Evolutionary conservation across 352 stramenopile species (phyloP).

Genomic region (Phytophthora nicotianae): DNA sequence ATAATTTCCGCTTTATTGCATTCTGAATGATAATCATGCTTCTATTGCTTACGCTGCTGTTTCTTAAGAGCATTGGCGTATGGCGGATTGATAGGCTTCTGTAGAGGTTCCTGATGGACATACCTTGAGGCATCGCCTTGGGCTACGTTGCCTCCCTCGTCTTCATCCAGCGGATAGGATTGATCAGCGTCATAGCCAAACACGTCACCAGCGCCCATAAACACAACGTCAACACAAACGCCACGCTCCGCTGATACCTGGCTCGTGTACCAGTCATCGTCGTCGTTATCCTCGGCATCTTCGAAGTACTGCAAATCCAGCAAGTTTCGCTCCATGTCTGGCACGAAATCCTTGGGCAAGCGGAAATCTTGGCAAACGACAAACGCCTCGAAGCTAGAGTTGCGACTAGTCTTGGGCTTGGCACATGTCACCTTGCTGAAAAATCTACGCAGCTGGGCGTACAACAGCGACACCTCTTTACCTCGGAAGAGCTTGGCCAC

Average conservation of each 20-base stretch:
- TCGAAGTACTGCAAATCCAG: slow-evolving; percentile 73
- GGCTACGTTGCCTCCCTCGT: slow-evolving; percentile 2
- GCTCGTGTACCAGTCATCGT: slow-evolving; percentile 34
- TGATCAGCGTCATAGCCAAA: slow-evolving; percentile 85
- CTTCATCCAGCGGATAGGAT: slow-evolving; percentile 77
- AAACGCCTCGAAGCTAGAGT: slow-evolving; percentile 87
- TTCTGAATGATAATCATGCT: slow-evolving; percentile 11
- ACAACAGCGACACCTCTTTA: slow-evolving; percentile 80
- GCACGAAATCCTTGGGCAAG: slow-evolving; percentile 51
- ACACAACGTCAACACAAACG: slow-evolving; percentile 65
- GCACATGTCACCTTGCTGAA: slow-evolving; percentile 78
- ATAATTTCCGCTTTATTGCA: slow-evolving; percentile 17
- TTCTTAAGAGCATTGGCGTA: slow-evolving; percentile 81
- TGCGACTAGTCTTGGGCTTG: slow-evolving; percentile 86
- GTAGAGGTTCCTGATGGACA: slow-evolving; percentile 75
- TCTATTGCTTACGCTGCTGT: slow-evolving; percentile 37
- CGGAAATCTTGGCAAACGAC: slow-evolving; percentile 76
- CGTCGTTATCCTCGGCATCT: slow-evolving; percentile 42
- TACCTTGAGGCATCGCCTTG: slow-evolving; percentile 39
- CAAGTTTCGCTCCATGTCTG: slow-evolving; percentile 74
- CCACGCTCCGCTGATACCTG: slow-evolving; percentile 45
- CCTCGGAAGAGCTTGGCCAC: slow-evolving; percentile 88
- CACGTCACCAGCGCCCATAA: slow-evolving; percentile 75
- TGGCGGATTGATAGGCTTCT: slow-evolving; percentile 89
- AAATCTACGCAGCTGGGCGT: slow-evolving; percentile 70